phyloP scores from a whole-genome alignment of 2,329 filamentous ascomycete genomes.

The Aspergillus calidoustus region DNA sequence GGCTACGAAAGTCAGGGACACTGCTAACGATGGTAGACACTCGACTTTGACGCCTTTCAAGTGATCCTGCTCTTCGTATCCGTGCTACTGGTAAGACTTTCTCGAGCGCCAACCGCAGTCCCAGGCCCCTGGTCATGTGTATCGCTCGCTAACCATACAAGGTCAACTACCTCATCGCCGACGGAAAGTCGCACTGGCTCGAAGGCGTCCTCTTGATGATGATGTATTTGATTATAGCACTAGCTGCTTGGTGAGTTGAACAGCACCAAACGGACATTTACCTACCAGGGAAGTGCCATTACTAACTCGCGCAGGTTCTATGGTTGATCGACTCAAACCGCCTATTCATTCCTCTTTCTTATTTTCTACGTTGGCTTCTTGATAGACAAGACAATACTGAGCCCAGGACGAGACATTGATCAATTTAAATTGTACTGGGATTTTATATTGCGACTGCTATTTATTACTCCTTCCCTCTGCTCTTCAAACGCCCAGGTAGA shows the following conservation, averaged over 20 bases:
- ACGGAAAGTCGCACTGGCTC: slow-evolving; percentile 63
- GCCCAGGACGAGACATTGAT: not conserved
- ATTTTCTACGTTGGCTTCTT: not conserved
- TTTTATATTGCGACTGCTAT: not conserved
- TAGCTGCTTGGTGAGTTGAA: slow-evolving; percentile 58
- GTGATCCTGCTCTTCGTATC: slow-evolving; percentile 67
- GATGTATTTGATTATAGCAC: slow-evolving; percentile 65
- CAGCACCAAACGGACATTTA: slow-evolving; percentile 9
- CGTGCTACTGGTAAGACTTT: slow-evolving; percentile 46
- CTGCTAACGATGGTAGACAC: slow-evolving; percentile 50
- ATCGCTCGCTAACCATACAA: slow-evolving; percentile 31
- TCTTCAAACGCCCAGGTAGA: not conserved
- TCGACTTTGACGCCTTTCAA: slow-evolving; percentile 88
- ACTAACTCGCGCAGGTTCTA: not conserved
- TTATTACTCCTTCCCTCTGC: not conserved
- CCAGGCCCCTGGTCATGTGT: not conserved
- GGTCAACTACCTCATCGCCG: slow-evolving; percentile 67
- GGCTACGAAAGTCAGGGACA: not conserved
- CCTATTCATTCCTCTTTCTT: not conserved
- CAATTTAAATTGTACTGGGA: not conserved
- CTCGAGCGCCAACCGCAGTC: not conserved
- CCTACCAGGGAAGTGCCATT: not conserved
- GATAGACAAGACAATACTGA: too few species aligned
- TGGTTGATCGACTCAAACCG: not conserved
- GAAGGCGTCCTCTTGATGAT: slow-evolving; percentile 65